Conservation (phyloP, 257 asterid species). For the Capsicum baccatum region DNA sequence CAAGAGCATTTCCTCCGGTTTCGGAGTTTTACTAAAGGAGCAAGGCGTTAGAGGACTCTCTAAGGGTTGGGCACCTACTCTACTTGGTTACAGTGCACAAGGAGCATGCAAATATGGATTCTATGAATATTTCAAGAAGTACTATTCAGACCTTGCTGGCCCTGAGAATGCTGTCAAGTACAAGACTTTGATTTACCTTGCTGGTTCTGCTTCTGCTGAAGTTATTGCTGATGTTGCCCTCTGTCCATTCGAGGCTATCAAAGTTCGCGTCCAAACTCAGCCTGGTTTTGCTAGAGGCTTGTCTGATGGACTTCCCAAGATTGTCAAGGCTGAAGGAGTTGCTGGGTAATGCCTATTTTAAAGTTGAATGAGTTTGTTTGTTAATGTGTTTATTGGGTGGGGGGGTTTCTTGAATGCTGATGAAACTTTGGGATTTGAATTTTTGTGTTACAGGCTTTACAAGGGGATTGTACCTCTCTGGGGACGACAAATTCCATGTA, state of each 20-base stretch:
- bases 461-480: conserved; percentile 76
- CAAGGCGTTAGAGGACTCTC: conserved; percentile 68
- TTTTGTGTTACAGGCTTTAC: conserved; percentile 55
- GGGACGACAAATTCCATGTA: conserved; percentile 86
- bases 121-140: conserved; percentile 65
- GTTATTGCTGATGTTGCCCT: conserved; percentile 67
- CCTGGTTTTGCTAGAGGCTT: conserved; percentile 72
- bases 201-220: conserved; percentile 78
- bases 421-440: background rate
- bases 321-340: conserved; percentile 57
- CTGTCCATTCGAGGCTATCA: conserved; percentile 78
- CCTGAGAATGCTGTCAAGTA: conserved; percentile 65
- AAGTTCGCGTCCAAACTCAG: conserved; percentile 75
- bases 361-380: background rate
- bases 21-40: conserved; percentile 57
- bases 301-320: conserved; percentile 71
- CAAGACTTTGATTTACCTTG: conserved; percentile 71
- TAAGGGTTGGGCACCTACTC: conserved; percentile 72
- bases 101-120: conserved; percentile 75
- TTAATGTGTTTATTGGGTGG: background rate
- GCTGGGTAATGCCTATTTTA: conserved; percentile 49
- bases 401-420: background rate
- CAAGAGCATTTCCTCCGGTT: conserved; percentile 68
- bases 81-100: conserved; percentile 72
- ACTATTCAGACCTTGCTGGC: conserved; percentile 65